Base-by-base conservation (phyloP, 2,329 filamentous ascomycete genomes). In the Gaeumannomyces sp. region DNA sequence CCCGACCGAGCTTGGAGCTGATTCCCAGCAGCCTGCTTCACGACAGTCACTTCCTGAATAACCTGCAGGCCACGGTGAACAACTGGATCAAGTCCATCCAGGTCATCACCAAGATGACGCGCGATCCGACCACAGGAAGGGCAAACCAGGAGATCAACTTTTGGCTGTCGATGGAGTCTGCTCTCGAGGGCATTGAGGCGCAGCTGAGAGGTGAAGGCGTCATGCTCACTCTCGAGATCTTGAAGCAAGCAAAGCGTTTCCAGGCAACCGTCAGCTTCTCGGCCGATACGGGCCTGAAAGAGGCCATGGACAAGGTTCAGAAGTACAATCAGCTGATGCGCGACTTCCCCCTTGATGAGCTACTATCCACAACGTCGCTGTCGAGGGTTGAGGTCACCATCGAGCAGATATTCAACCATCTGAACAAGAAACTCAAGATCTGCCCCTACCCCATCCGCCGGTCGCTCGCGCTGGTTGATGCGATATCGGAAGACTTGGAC, bases 301-400 rank as follows among this genome's bases (percentile, higher is more conserved):
- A 99, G 77, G 93, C 93, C 29, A 95, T 93, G 76, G 95, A 99
- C 68, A 90, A 91, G 74, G 96, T 99, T 60, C 92, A 97, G 76
- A 97, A 97, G 77, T 99, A 98, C 82, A 99, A 99, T 75, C 92
- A 96, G 78, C 85, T 99, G 29, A 98, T 99, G 92, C 90, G 95
- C 68, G 96, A 99, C 75, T 98, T 99, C 69, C 95, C 95, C 0
- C 82, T 99, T 45, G 94, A 98, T 73, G 95, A 99, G 75, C 80
- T 99, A 33, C 84, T 97, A 25, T 97, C 95, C 22, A 93, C 95
- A 1, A 96, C 93, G 0, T 94, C 93, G 0, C 78, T 99, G 59
- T 82, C 88, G 71, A 97, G 97, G 77, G 88, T 96, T 3, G 88
- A 95, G 72, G 93, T 98, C 71, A 91, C 95, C 8, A 85, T 99